Base-by-base conservation (phyloP, 495 filamentous ascomycete genomes). In the Penicillium malachiteum region DNA sequence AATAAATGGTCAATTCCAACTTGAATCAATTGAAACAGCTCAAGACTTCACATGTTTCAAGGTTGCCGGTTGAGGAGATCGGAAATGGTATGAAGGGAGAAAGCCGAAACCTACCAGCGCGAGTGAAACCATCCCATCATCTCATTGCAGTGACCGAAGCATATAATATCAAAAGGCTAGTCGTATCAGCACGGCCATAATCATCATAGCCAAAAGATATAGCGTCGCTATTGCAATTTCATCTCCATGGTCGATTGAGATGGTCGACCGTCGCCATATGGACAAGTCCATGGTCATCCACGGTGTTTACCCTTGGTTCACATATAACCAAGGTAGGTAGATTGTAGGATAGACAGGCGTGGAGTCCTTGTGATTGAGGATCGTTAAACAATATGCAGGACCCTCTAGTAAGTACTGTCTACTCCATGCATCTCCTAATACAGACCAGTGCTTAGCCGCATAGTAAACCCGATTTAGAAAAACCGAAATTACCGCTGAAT, bases 201-300 rank as follows among this genome's bases (percentile, higher is more conserved):
- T 37, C 45, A 56, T 56, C 54, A 56, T 56, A 4, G 50, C 54
- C 54, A 56, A 35, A 37, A 56, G 54, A 26, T 56, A 56, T 6
- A 56, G 46, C 1, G 54, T 50, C 8, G 54, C 54, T 21, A 56
- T 50, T 14, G 54, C 46, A 31, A 56, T 50, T 33, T 45, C 46
- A 14, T 56, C 54, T 35, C 16, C 41, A 44, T 44, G 41, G 17
- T 44, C 41, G 17, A 12, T 2, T 0, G 1, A 8, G 17, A 17
- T 3, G 1, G 3, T 26, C 11, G 5, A 44, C 17, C 41, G 17
- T 18, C 17, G 4, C 41, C 41, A 8, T 44, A 44, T 11, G 21
- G 41, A 17, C 16, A 44, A 21, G 34, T 10, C 34, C 34, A 37
- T 37, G 12, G 34, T 13, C 9, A 37, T 13, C 8, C 34, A 10